A percentile compares a stretch with the other conserved stretches of the same genome.
These are phyloP conservation scores for Yamagishiella unicocca DNA, from an alignment of 139 green algal genomes.

Conservation along the genomic window DNA sequence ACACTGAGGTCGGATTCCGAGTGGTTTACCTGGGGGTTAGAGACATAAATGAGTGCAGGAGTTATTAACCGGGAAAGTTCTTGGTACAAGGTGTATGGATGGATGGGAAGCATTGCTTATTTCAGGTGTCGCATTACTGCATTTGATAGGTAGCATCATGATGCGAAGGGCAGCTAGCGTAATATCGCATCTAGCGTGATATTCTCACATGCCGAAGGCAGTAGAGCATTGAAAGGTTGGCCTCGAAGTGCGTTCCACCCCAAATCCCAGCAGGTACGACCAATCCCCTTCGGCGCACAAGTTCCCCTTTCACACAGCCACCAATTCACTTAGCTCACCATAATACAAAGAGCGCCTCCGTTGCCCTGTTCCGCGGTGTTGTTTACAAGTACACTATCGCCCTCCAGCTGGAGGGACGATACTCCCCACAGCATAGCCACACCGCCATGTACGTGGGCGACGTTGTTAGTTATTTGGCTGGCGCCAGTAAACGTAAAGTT, in stretches of 20 bases:
- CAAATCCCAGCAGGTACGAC: neutral
- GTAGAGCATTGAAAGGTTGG: neutral
- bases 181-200: neutral
- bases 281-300: neutral
- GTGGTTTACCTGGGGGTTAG: neutral
- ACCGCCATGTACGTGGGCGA: neutral
- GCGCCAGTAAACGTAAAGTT: neutral
- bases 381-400: neutral
- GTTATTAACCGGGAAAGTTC: neutral
- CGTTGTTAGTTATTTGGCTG: neutral
- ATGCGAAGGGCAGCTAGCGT: too few species aligned
- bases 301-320: neutral
- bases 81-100: too few species aligned
- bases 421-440: neutral
- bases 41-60: neutral
- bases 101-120: too few species aligned
- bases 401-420: neutral
- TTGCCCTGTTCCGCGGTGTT: neutral
- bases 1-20: neutral
- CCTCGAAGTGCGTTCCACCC: neutral
- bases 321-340: too few species aligned
- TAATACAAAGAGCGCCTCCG: neutral
- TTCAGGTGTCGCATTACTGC: too few species aligned
- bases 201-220: neutral
- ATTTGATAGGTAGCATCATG: too few species aligned